Percentiles rank a stretch among this genome's conserved stretches.
phyloP scores from a whole-genome alignment of 139 green algal genomes.

The Volvox africanus region DNA sequence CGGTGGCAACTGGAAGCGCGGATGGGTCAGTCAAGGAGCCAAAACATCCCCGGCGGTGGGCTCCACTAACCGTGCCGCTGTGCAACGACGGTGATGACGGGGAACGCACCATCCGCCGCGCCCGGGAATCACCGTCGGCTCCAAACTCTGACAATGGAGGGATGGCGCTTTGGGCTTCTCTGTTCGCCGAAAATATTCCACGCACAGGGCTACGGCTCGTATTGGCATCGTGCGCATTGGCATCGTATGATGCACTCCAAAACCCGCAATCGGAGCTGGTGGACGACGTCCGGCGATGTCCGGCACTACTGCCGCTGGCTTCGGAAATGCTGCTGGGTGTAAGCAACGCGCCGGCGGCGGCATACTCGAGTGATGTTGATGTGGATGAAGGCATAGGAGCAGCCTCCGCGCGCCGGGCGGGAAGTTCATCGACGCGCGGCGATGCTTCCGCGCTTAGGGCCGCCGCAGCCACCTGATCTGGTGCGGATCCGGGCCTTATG shows the following conservation, averaged over 20 bases:
- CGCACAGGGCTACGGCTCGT: too few species aligned
- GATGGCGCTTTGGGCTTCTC: too few species aligned
- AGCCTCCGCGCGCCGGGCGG: neutral
- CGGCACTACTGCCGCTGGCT: neutral
- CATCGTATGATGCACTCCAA: too few species aligned
- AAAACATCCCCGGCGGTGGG: neutral
- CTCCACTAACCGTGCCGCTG: neutral
- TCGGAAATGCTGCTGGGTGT: neutral
- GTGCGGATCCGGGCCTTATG: neutral
- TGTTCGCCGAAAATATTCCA: too few species aligned
- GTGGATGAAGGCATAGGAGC: neutral
- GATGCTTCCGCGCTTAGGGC: neutral
- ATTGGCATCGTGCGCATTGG: too few species aligned
- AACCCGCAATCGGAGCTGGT: too few species aligned
- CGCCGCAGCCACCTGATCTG: constrained; percentile 33
- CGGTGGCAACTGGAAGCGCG: too few species aligned
- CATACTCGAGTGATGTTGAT: neutral
- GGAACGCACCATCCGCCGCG: neutral
- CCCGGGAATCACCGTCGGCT: too few species aligned
- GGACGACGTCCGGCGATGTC: too few species aligned
- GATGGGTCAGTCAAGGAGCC: neutral
- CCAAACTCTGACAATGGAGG: too few species aligned
- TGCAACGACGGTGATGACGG: neutral
- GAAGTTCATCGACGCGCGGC: neutral
- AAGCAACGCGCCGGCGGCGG: neutral